Percentiles rank a stretch among this genome's conserved stretches.
Conservation (phyloP, 148 eudicot species). For the Polygonum maritimum region DNA sequence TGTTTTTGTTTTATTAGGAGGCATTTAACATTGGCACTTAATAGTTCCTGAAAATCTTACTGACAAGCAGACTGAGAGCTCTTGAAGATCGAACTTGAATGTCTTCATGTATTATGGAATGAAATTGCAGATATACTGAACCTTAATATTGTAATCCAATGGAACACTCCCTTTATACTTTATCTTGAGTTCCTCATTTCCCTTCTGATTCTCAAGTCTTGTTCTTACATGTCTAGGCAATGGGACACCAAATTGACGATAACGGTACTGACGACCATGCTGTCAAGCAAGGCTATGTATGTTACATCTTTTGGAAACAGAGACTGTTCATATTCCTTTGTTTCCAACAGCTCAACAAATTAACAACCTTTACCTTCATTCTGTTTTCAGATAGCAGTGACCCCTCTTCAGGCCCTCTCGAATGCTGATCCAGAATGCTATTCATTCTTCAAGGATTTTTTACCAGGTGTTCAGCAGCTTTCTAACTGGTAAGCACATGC, state of each 20-base stretch:
- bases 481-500: constrained; percentile 1
- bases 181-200: neutral
- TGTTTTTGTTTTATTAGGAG: neutral
- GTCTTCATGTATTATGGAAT: neutral
- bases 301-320: neutral
- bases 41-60: neutral
- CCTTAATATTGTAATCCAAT: neutral
- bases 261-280: constrained; percentile 3
- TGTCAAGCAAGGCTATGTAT: constrained; percentile 7
- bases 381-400: constrained; percentile 8
- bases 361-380: neutral
- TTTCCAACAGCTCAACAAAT: neutral
- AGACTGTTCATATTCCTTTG: neutral
- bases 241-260: neutral
- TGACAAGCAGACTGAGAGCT: neutral
- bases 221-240: neutral
- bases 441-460: constrained; percentile 4
- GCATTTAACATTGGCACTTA: neutral
- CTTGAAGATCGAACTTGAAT: neutral
- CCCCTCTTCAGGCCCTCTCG: constrained; percentile 10
- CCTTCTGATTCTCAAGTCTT: neutral
- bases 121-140: neutral
- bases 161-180: neutral
- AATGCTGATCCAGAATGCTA: constrained; percentile 4
- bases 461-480: neutral